Conservation (phyloP, 805 yeast genomes). For the Metschnikowia aberdeeniae region DNA sequence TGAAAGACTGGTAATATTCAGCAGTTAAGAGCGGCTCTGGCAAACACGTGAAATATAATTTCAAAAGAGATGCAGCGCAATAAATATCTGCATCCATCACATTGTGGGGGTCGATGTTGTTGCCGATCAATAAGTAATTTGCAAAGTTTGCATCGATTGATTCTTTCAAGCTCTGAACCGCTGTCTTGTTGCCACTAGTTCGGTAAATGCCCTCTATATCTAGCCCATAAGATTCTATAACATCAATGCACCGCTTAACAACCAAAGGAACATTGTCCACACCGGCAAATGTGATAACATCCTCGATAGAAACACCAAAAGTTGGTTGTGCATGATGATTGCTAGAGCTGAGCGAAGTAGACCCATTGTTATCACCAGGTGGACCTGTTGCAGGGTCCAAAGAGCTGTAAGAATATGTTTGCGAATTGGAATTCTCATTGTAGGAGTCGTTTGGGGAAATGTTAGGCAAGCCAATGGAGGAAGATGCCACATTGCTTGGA, state of each 20-base stretch:
- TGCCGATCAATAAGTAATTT: conserved; percentile 45
- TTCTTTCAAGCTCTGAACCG: conserved; percentile 68
- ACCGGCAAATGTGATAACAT: conserved; percentile 66
- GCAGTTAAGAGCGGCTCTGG: conserved; percentile 83
- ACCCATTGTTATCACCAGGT: conserved; percentile 32
- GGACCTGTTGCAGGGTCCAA: conserved; percentile 32
- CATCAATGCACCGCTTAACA: conserved; percentile 82
- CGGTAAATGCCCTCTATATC: conserved; percentile 89
- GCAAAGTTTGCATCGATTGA: conserved; percentile 75
- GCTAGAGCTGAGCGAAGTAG: conserved; percentile 25
- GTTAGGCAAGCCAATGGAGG: neutral
- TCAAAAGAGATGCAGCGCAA: conserved; percentile 81
- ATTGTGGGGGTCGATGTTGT: conserved; percentile 36
- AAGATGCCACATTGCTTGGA: neutral
- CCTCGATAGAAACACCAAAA: conserved; percentile 83
- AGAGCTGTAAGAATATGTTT: conserved; percentile 18
- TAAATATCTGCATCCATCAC: conserved; percentile 77
- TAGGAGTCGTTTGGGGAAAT: conserved; percentile 1
- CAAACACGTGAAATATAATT: conserved; percentile 74
- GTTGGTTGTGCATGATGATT: conserved; percentile 39
- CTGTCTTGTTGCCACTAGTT: conserved; percentile 71
- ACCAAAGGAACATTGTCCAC: conserved; percentile 90
- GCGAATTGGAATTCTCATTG: conserved; percentile 5
- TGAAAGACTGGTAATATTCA: conserved; percentile 56
- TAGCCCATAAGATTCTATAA: conserved; percentile 80